phyloP scores from a whole-genome alignment of 2,329 filamentous ascomycete genomes.

The Neofusicoccum cordaticola region DNA sequence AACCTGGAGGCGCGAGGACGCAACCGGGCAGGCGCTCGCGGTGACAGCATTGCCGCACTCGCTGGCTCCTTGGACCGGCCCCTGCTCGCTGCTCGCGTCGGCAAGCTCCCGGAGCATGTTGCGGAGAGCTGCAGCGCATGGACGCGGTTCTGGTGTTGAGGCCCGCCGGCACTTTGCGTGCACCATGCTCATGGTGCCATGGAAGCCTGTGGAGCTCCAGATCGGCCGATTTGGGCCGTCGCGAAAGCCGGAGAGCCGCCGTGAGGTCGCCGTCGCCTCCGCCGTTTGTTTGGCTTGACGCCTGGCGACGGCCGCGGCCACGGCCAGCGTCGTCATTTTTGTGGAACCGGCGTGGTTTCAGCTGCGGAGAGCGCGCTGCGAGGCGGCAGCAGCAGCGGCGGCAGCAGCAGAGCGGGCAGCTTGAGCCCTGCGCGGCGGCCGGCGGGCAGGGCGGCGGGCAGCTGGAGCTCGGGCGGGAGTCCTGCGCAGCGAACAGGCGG shows the following conservation, averaged over 20 bases:
- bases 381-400: background rate
- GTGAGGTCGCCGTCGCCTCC: background rate
- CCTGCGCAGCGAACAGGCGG: background rate
- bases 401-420: background rate
- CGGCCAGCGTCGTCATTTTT: conserved; percentile 7
- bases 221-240: conserved; percentile 4
- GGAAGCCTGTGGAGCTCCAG: conserved; percentile 9
- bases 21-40: background rate
- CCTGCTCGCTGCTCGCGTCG: background rate
- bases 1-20: conserved; percentile 5
- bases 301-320: background rate
- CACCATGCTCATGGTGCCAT: background rate
- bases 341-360: conserved; percentile 13
- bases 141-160: conserved; percentile 8
- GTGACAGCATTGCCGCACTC: too few species aligned
- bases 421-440: too few species aligned
- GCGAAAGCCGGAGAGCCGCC: background rate
- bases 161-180: background rate
- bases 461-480: background rate
- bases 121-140: background rate
- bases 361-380: background rate
- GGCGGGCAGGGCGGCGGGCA: background rate
- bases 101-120: background rate
- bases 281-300: background rate
- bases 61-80: background rate